phyloP scores from a whole-genome alignment of 1,284 basidiomycete species.

The Cryptococcus hybrid region DNA sequence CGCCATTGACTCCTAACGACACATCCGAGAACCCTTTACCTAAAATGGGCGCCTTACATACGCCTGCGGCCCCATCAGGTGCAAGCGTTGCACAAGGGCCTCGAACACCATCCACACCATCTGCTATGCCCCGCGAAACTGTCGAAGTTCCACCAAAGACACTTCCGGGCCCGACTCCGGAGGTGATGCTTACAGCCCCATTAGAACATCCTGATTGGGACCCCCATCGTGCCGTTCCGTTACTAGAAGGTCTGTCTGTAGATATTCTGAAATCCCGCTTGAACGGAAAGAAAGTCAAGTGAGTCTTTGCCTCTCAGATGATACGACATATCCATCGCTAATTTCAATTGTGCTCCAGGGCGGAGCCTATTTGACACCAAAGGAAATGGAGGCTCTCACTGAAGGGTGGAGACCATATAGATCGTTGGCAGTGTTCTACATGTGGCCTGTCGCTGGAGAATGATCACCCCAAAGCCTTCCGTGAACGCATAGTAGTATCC shows the following conservation, averaged over 20 bases:
- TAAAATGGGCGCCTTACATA: slow-evolving; percentile 12
- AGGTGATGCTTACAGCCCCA: slow-evolving; percentile 36
- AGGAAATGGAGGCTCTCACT: slow-evolving; percentile 78
- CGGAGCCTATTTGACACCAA: slow-evolving; percentile 71
- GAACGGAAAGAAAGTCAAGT: slow-evolving; percentile 79
- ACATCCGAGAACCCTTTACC: background rate
- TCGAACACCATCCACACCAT: slow-evolving; percentile 16
- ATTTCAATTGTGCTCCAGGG: slow-evolving; percentile 49
- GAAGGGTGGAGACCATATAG: slow-evolving; percentile 75
- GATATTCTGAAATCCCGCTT: slow-evolving; percentile 63
- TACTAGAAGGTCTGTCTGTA: slow-evolving; percentile 64
- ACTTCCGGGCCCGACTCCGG: slow-evolving; percentile 24
- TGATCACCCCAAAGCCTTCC: background rate
- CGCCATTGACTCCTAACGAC: slow-evolving; percentile 21
- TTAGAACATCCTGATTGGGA: slow-evolving; percentile 22
- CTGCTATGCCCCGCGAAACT: slow-evolving; percentile 10
- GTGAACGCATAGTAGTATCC: background rate
- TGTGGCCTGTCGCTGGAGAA: slow-evolving; percentile 47
- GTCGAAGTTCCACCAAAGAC: slow-evolving; percentile 15
- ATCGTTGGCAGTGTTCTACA: slow-evolving; percentile 59
- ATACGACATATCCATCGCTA: background rate
- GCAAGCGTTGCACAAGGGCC: slow-evolving; percentile 4
- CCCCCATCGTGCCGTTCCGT: slow-evolving; percentile 41
- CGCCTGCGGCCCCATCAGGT: slow-evolving; percentile 2
- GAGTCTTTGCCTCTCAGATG: slow-evolving; percentile 18